Evolutionary conservation across 73 alveolate species (phyloP), one percentile per base, ranked within the genome.

Genomic region (Blepharisma stoltei): DNA sequence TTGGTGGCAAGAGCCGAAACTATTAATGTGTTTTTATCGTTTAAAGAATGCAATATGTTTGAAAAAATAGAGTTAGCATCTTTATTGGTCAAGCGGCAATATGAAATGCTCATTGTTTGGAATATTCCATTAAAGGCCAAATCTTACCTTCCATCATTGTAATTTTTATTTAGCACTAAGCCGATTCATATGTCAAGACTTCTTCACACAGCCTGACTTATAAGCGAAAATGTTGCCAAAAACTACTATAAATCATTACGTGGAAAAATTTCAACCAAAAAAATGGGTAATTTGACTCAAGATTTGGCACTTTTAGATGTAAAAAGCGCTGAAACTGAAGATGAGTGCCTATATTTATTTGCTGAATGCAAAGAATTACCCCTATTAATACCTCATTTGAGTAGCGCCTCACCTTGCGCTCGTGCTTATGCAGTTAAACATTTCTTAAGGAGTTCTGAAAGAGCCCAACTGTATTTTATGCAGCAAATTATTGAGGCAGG

Each of bases 361-460:
- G 23, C 14, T 60, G 18, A 18, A 20, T 9, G n/a, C 5, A 14
- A 25, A 18, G 73, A 60, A 14, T 25, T 60, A 47, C 73, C 73
- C 5, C 46, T 25, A 38, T 14, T 60, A 8, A 11, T 60, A 0
- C n/a, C 14, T 25, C 38, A 25, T 1, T 18, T 60, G 2, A 9
- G 18, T 18, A 60, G 73, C 4, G 46, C 2, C 14, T 14, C 14
- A 18, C 73, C 73, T 60, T 60, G 2, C 4, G 46, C 14, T 14
- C 37, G 73, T 14, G 23, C 46, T 38, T 60, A 14, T 60, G 14
- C 23, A n/a, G n/a, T 60, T 14, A 60, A 60, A 25, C 45, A 18
- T 25, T 25, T 60, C 46, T 11, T 9, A n/a, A 60, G 73, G 46
- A 9, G 46, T 25, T 38, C 73, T 60, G 73, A 60, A 60, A 60